Percentiles rank a stretch among this genome's conserved stretches.
These are phyloP conservation scores for Aspergillus oerlinghausenensis DNA, from an alignment of 2,329 filamentous ascomycete genomes.

Conservation along the genomic window DNA sequence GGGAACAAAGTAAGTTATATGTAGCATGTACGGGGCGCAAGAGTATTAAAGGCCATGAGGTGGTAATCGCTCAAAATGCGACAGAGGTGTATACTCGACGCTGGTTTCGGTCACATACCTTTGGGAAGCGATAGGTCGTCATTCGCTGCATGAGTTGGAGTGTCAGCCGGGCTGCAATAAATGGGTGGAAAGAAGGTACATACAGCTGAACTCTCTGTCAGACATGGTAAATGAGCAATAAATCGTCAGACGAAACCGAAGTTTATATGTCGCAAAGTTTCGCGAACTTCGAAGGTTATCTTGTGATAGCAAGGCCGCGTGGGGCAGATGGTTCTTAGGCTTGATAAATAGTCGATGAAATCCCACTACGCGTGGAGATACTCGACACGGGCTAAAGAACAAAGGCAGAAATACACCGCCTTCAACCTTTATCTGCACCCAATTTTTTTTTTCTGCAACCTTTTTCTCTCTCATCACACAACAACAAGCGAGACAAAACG, in stretches of 20 bases:
- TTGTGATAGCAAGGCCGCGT: slow-evolving; percentile 14
- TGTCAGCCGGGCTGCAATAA: slow-evolving; percentile 19
- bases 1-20: neutral
- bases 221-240: slow-evolving; percentile 40
- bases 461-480: slow-evolving; percentile 11
- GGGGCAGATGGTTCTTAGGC: slow-evolving; percentile 13
- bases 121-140: slow-evolving; percentile 59
- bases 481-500: neutral
- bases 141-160: slow-evolving; percentile 37
- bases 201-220: slow-evolving; percentile 52
- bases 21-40: slow-evolving; percentile 1
- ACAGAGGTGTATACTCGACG: neutral
- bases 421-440: slow-evolving; percentile 12
- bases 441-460: slow-evolving; percentile 19
- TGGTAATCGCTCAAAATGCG: neutral
- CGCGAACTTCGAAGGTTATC: neutral
- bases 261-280: neutral
- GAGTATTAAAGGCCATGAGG: neutral
- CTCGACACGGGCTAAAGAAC: slow-evolving; percentile 15
- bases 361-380: slow-evolving; percentile 9
- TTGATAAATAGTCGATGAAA: slow-evolving; percentile 4
- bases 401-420: slow-evolving; percentile 26
- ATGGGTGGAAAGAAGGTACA: slow-evolving; percentile 16
- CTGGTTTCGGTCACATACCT: slow-evolving; percentile 33
- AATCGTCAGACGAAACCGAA: neutral